Evolutionary conservation across 768 basidiomycete genomes (phyloP), one percentile per base, ranked within the genome.

Genomic region (Lactifluus subvellereus): DNA sequence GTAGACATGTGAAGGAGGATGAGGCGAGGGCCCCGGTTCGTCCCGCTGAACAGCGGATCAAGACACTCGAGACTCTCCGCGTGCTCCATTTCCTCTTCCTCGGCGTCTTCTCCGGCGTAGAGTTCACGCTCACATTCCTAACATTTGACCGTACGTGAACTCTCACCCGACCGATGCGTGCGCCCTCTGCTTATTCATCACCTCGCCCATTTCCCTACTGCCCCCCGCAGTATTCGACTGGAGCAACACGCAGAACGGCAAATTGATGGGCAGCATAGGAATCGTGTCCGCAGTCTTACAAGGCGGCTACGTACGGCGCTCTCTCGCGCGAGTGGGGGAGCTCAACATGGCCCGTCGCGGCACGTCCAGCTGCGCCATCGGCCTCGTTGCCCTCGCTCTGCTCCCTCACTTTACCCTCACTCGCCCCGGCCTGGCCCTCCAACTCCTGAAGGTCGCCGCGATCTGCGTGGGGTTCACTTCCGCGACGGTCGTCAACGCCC

Each of bases 51-150:
- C 75, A 82, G 59, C 82, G 91, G 38, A 74, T 92, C 58, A 64
- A 71, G 27, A 71, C 80, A 30, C 81, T 98, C 55, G 79, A 77
- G 67, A 72, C 77, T 9, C 77, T 95, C 49, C 85, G 87, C 43
- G 74, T 76, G 49, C 72, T 91, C 16, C 95, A 98, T 72, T 88
- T 94, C 72, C 73, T 86, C 51, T 99, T 98, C 78, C 77, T 98
- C 63, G 83, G 87, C 57, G 72, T 96, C 54, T 98, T 99, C 74
- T 95, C 95, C 2, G 96, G 95, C 13, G 84, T 97, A 54, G 96
- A 99, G 72, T 98, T 98, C 74, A 99, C 96, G 0, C 79, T 99
- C 22, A 96, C 94, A 0, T 98, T 98, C 80, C 78, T 98, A 52
- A 97, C 90, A 2, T 94, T 92, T 69, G 91, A 93, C 72, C 74